These are phyloP conservation scores for Fusarium sambucinum DNA, from an alignment of 2,329 filamentous ascomycete species.

Conservation along the genomic window DNA sequence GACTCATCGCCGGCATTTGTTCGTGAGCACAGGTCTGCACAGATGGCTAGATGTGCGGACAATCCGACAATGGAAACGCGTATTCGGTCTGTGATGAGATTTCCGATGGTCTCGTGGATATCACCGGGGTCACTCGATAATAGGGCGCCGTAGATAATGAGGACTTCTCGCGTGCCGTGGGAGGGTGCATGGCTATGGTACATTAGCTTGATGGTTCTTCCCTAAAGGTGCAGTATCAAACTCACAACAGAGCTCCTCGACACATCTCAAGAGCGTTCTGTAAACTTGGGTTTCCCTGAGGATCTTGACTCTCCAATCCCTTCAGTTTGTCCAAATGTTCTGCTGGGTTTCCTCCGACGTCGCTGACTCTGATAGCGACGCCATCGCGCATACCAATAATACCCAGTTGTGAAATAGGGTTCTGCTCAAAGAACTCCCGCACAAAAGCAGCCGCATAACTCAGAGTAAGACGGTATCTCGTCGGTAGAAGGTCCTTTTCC, in stretches of 20 bases:
- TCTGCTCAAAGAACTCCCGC: slow-evolving; percentile 96
- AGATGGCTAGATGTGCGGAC: slow-evolving; percentile 91
- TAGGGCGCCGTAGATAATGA: slow-evolving; percentile 91
- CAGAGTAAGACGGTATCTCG: slow-evolving; percentile 83
- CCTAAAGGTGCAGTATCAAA: not conserved
- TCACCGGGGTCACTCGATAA: slow-evolving; percentile 93
- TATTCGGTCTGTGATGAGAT: slow-evolving; percentile 84
- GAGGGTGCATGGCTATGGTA: slow-evolving; percentile 80
- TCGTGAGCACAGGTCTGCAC: slow-evolving; percentile 85
- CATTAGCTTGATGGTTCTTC: slow-evolving; percentile 5
- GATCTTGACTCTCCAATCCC: slow-evolving; percentile 73
- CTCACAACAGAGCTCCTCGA: slow-evolving; percentile 84
- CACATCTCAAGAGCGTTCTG: slow-evolving; percentile 98
- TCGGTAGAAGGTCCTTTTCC: slow-evolving; percentile 94
- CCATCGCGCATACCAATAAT: slow-evolving; percentile 95
- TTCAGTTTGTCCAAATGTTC: slow-evolving; percentile 86
- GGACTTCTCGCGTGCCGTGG: slow-evolving; percentile 92
- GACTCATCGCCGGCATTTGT: slow-evolving; percentile 85
- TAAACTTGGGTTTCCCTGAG: slow-evolving; percentile 81
- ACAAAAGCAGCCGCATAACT: slow-evolving; percentile 90
- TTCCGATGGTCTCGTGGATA: slow-evolving; percentile 88
- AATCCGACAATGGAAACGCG: slow-evolving; percentile 91
- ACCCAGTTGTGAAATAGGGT: slow-evolving; percentile 95
- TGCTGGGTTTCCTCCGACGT: slow-evolving; percentile 90
- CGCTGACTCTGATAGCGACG: slow-evolving; percentile 84